Evolutionary conservation across 2,329 filamentous ascomycete genomes (phyloP), one percentile per base, ranked within the genome.

Genomic region (Phoma sp.): DNA sequence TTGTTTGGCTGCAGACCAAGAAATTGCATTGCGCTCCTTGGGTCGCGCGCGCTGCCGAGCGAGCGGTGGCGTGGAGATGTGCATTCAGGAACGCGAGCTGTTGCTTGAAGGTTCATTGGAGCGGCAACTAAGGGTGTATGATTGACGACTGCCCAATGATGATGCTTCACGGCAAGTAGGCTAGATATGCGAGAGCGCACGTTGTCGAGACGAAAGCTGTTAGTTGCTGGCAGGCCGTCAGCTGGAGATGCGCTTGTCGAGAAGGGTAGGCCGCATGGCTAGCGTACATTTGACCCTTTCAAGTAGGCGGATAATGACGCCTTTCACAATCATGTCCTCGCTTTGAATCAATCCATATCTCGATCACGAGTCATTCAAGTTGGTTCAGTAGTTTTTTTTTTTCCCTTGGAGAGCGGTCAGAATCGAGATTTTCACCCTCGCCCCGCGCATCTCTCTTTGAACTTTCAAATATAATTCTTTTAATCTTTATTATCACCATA

Each of bases 1-100:
- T 47, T 61, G 50, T 63, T 63, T 64, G 60, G 63, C 50, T 59
- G 42, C 29, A 34, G 15, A 18, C n/a, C 14, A 36, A 15, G 36
- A 40, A 34, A 37, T 36, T 7, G 29, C 17, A n/a, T 29, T 48
- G 25, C 33, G 38, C 21, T 45, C 47, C 54, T 30, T 39, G 42
- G 30, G 21, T 57, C 36, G 42, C 45, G 52, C 43, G 36, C 47
- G 15, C 14, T 5, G 20, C n/a, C n/a, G 20, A 43, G 48, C 48
- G 28, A 42, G 47, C 52, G 40, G 46, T 49, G 47, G 50, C 53
- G 47, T 47, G 36, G 46, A 43, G 46, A 57, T 26, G 32, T 14
- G 38, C 29, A 32, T 30, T 23, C 30, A 59, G 56, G 60, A 55
- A 59, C 49, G 51, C 51, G 21, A 59, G 29, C 53, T 57, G 47